Evolutionary conservation across 768 basidiomycete species (phyloP).

Genomic region (Dentipellis sp.): DNA sequence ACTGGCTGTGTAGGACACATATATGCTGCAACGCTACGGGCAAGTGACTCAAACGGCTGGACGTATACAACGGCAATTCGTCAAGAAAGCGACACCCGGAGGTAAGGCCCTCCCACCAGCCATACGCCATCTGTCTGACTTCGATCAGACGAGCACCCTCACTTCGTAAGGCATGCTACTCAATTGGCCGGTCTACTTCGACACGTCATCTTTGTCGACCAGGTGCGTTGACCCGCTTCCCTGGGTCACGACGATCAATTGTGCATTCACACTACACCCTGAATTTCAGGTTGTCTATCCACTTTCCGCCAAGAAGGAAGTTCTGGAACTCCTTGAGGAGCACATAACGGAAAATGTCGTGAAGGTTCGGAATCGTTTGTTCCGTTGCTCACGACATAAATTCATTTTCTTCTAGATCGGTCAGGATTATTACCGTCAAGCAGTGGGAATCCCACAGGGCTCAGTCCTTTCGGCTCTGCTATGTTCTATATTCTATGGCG

Average conservation of each 20-base stretch:
- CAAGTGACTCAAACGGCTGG: constrained; percentile 50
- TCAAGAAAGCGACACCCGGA: constrained; percentile 58
- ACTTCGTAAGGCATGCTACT: constrained; percentile 64
- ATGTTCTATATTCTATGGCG: constrained; percentile 92
- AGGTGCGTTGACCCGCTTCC: constrained; percentile 32
- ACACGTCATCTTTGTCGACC: constrained; percentile 80
- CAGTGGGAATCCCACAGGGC: constrained; percentile 95
- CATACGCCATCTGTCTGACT: neutral
- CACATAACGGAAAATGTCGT: constrained; percentile 92
- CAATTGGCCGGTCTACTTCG: constrained; percentile 57
- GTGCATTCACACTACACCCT: neutral
- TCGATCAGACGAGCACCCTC: constrained; percentile 57
- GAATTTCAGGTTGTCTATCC: constrained; percentile 42
- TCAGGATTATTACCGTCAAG: constrained; percentile 71
- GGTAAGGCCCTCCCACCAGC: constrained; percentile 30
- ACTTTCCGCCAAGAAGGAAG: constrained; percentile 41
- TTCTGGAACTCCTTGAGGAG: constrained; percentile 71
- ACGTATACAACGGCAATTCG: constrained; percentile 45
- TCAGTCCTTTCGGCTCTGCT: constrained; percentile 92
- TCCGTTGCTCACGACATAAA: neutral
- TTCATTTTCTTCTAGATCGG: constrained; percentile 50
- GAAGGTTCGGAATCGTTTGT: constrained; percentile 40
- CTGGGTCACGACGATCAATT: neutral
- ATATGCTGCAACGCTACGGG: constrained; percentile 63
- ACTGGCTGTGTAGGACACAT: constrained; percentile 45